Percentiles rank a stretch among this genome's conserved stretches.
Evolutionary conservation across 2,329 filamentous ascomycete genomes (phyloP).

Genomic region (Hypoxylon sp.): DNA sequence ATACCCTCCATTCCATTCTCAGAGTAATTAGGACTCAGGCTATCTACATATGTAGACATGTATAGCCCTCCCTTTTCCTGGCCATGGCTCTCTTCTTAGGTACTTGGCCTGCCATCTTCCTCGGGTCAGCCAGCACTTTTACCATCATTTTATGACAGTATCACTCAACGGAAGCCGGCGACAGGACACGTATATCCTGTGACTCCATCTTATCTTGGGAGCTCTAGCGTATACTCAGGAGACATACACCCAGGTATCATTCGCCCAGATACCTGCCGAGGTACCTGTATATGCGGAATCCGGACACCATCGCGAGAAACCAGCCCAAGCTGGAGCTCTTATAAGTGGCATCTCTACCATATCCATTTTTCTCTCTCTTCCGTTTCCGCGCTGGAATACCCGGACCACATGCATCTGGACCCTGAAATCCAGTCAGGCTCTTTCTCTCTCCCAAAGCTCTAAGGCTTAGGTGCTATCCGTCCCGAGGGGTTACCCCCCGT

Average conservation of each 20-base stretch:
- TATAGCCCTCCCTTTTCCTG: conserved; percentile 16
- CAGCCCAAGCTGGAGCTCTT: conserved; percentile 1
- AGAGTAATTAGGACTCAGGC: neutral
- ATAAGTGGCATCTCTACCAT: conserved; percentile 3
- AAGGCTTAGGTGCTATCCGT: conserved; percentile 5
- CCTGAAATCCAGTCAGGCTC: neutral
- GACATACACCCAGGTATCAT: no score
- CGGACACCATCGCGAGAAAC: conserved; percentile 14
- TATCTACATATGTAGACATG: conserved; percentile 8
- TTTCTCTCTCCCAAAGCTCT: neutral
- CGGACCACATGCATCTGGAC: neutral
- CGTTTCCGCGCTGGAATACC: conserved; percentile 15
- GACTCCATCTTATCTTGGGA: conserved; percentile 23
- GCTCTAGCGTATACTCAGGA: no score
- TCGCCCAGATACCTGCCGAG: no score
- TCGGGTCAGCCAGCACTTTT: neutral
- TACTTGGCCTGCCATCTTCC: conserved; percentile 4
- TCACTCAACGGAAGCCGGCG: conserved; percentile 18
- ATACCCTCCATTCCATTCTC: conserved; percentile 27
- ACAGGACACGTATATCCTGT: conserved; percentile 1
- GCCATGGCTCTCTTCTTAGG: no score
- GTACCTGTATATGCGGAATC: conserved; percentile 6
- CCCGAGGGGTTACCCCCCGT: conserved; percentile 26
- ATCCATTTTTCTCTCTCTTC: conserved; percentile 5
- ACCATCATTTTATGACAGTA: neutral